phyloP scores from a whole-genome alignment of 257 asterid genomes.

The Mentha longifolia region DNA sequence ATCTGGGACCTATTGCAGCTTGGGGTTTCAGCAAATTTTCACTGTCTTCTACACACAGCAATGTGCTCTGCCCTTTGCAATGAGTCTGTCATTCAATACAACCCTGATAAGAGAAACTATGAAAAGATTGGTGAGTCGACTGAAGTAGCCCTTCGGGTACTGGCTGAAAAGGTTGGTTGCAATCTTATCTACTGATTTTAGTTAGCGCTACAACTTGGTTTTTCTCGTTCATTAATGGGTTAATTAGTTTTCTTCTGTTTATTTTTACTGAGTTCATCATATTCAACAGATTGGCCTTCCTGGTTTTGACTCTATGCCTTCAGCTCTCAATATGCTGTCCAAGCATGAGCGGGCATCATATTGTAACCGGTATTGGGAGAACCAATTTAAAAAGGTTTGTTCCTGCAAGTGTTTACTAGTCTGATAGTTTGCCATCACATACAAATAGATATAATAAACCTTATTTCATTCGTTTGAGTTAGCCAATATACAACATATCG shows the following conservation, averaged over 20 bases:
- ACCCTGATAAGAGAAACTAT: slow-evolving; percentile 87
- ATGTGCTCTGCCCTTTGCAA: slow-evolving; percentile 99
- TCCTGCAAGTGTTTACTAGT: slow-evolving; percentile 30
- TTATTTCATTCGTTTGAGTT: neutral
- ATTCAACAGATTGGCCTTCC: slow-evolving; percentile 96
- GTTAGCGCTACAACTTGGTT: slow-evolving; percentile 23
- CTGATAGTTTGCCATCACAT: slow-evolving; percentile 9
- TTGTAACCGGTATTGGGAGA: slow-evolving; percentile 97
- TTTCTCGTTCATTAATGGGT: slow-evolving; percentile 11
- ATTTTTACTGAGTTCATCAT: slow-evolving; percentile 26
- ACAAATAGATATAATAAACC: neutral
- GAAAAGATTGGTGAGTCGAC: slow-evolving; percentile 99
- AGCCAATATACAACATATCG: neutral
- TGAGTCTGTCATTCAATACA: slow-evolving; percentile 89
- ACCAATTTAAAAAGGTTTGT: slow-evolving; percentile 95
- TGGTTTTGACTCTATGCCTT: slow-evolving; percentile 99
- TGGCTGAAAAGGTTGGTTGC: slow-evolving; percentile 88
- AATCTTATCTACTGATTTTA: slow-evolving; percentile 22
- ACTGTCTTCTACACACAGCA: slow-evolving; percentile 92
- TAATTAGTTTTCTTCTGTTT: slow-evolving; percentile 22
- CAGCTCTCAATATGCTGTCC: slow-evolving; percentile 90
- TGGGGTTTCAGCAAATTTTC: slow-evolving; percentile 85
- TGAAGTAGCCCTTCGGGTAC: slow-evolving; percentile 97
- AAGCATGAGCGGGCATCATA: slow-evolving; percentile 97
- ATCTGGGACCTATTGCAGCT: slow-evolving; percentile 65